These are phyloP conservation scores for Drechslerella dactyloides DNA, from an alignment of 2,329 filamentous ascomycete species.

Conservation along the genomic window DNA sequence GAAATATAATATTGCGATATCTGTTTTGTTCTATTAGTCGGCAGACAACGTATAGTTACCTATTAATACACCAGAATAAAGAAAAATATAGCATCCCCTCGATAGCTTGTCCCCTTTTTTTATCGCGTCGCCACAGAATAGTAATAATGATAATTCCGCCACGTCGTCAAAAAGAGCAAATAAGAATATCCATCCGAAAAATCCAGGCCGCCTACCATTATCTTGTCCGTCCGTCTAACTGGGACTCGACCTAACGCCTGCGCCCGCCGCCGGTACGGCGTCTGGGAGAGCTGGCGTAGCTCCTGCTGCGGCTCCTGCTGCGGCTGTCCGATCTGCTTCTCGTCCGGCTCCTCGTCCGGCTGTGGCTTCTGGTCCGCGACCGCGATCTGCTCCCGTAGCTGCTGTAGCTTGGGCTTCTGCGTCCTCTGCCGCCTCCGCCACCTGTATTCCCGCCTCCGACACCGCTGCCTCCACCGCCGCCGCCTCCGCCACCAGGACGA, in stretches of 20 bases:
- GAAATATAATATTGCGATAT: too few relatives aligned
- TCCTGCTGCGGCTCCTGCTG: constrained; percentile 55
- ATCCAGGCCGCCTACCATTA: too few relatives aligned
- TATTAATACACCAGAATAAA: too few relatives aligned
- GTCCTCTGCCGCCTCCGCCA: constrained; percentile 56
- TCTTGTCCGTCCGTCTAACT: too few relatives aligned
- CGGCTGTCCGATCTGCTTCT: constrained; percentile 56
- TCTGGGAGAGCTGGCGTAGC: constrained; percentile 36
- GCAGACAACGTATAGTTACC: too few relatives aligned
- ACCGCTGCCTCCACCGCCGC: constrained; percentile 51
- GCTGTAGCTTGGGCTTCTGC: constrained; percentile 69
- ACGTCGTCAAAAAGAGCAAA: too few relatives aligned
- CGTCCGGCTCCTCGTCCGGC: constrained; percentile 6
- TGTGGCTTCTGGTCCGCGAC: constrained; percentile 57
- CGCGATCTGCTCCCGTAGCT: constrained; percentile 57
- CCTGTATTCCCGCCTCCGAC: constrained; percentile 54
- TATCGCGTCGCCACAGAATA: too few relatives aligned
- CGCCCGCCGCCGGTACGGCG: constrained; percentile 18
- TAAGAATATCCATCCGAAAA: too few relatives aligned
- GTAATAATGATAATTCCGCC: too few relatives aligned
- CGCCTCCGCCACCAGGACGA: constrained; percentile 57
- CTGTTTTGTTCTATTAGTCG: too few relatives aligned
- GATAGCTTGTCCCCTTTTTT: too few relatives aligned
- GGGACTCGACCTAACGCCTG: constrained; percentile 10
- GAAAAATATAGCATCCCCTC: too few relatives aligned